Evolutionary conservation across 345 rosid species (phyloP), one percentile per base, ranked within the genome.

Genomic region (Turnera subulata): DNA sequence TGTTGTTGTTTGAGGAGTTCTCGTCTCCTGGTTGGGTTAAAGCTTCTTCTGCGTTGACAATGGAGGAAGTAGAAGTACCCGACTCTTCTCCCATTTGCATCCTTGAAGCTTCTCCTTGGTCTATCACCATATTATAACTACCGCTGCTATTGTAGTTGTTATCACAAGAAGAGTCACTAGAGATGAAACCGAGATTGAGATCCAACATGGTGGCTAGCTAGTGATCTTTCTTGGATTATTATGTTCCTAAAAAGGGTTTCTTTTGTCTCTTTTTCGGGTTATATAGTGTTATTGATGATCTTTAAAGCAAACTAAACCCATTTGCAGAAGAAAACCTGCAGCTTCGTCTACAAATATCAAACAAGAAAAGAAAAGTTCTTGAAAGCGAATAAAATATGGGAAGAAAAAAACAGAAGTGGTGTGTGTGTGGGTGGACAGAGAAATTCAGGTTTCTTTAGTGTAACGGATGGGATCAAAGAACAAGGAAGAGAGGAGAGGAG

Each of bases 151-250:
- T 53, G 37, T 55, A 43, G 52, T 53, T 63, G 13, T 57, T 58
- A 18, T 61, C 60, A 17, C 64, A 56, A 20, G 72, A 67, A 11
- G 73, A 59, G 35, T 78, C 78, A 18, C 62, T 48, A 1, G 79
- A 65, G 65, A 67, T 38, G 2, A 80, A 35, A 62, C 70, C 84
- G 43, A 85, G 82, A 57, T 85, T 85, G 66, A 85, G 92, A 80
- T 85, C 88, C 78, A 80, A 75, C 84, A 78, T 81, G 72, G 11
- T 61, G 13, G 3, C 35, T 29, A 8, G 35, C 35, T 8, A 29
- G 5, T n/a, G n/a, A n/a, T 4, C 35, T 29, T 29, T 29, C 35
- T 29, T 8, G 35, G 4, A 29, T 29, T 29, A 29, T 29, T 29
- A 29, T 29, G n/a, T n/a, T n/a, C n/a, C n/a, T n/a, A n/a, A n/a